These are phyloP conservation scores for Sporothrix brasiliensis DNA, from an alignment of 2,329 filamentous ascomycete genomes.

Conservation along the genomic window DNA sequence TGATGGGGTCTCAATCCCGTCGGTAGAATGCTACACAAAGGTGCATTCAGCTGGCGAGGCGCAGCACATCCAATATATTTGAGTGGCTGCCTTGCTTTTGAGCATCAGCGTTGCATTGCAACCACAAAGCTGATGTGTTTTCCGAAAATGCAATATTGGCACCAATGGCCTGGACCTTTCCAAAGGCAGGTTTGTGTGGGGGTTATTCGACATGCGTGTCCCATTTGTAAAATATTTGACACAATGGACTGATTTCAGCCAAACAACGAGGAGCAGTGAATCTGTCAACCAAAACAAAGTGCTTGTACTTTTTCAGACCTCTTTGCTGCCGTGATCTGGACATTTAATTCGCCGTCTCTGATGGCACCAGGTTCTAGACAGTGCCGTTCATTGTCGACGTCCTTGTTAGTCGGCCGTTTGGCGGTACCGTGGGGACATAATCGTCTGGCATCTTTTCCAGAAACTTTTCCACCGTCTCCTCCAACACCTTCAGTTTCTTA, in stretches of 20 bases:
- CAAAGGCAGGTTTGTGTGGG: background rate
- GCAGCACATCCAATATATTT: conserved; percentile 16
- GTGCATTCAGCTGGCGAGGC: background rate
- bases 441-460: conserved; percentile 16
- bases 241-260: too few relatives aligned
- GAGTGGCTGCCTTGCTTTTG: background rate
- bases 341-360: too few relatives aligned
- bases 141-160: background rate
- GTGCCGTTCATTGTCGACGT: conserved; percentile 2
- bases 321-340: too few relatives aligned
- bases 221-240: too few relatives aligned
- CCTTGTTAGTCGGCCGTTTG: conserved; percentile 10
- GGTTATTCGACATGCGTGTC: background rate
- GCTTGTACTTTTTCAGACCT: background rate
- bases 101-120: background rate
- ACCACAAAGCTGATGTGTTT: background rate
- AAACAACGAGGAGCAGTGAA: background rate
- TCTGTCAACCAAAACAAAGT: background rate
- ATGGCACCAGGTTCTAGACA: background rate
- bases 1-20: conserved; percentile 12
- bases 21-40: background rate
- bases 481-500: background rate
- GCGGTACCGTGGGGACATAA: conserved; percentile 13
- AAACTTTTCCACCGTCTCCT: background rate
- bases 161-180: too few relatives aligned